Percentiles rank a stretch among this genome's conserved stretches.
Evolutionary conservation across 495 filamentous ascomycete genomes (phyloP).

Genomic region (Daldinia vernicosa): DNA sequence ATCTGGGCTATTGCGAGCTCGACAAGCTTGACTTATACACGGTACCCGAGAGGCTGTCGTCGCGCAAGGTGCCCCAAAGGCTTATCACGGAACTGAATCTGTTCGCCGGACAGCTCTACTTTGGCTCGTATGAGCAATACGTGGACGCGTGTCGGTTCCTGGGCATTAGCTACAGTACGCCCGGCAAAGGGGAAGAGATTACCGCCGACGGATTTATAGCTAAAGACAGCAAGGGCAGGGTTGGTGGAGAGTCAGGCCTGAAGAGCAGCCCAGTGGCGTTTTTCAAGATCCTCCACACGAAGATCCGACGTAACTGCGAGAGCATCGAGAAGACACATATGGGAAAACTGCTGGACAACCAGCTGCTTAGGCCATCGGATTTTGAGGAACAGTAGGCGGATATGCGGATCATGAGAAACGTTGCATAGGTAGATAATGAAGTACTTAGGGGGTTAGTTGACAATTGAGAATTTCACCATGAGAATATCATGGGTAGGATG

Average conservation of each 20-base stretch:
- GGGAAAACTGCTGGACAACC: conserved; percentile 57
- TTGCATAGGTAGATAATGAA: background rate
- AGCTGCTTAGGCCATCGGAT: conserved; percentile 48
- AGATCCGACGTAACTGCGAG: conserved; percentile 61
- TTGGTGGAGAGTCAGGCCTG: conserved; percentile 48
- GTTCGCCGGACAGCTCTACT: conserved; percentile 74
- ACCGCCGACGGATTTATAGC: conserved; percentile 57
- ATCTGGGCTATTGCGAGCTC: conserved; percentile 52
- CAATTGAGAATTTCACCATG: background rate
- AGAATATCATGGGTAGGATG: too few relatives aligned
- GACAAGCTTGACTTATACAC: conserved; percentile 59
- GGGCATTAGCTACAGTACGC: conserved; percentile 50
- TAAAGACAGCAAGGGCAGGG: conserved; percentile 33
- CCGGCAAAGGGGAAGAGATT: conserved; percentile 45
- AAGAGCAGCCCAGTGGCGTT: conserved; percentile 63
- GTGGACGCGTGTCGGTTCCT: conserved; percentile 61
- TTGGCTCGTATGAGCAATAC: conserved; percentile 64
- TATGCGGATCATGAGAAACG: background rate
- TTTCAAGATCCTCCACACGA: conserved; percentile 57
- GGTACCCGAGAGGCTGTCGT: conserved; percentile 37
- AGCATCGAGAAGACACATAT: conserved; percentile 64
- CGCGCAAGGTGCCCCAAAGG: conserved; percentile 29
- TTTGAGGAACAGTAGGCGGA: conserved; percentile 34
- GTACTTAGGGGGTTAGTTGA: background rate
- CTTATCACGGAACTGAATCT: conserved; percentile 65